Evolutionary conservation across 768 basidiomycete species (phyloP).

Genomic region (Crassisporium funariophilum): DNA sequence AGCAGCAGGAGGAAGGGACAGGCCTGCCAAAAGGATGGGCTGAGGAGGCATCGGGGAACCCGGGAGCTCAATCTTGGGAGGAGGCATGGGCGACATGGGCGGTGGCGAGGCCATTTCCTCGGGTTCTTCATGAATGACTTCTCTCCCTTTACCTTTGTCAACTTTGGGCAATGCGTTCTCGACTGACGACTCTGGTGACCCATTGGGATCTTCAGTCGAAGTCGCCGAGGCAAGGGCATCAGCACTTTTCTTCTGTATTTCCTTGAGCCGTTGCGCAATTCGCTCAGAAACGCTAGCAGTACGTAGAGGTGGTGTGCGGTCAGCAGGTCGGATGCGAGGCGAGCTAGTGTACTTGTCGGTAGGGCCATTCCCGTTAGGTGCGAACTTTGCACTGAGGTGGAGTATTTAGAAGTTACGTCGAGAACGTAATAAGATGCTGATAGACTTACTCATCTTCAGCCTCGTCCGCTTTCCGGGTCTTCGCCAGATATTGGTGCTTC

Average conservation of each 20-base stretch:
- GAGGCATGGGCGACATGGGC: conserved; percentile 61
- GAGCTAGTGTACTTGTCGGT: conserved; percentile 84
- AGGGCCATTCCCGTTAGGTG: conserved; percentile 60
- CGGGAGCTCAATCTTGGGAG: conserved; percentile 43
- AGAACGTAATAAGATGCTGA: conserved; percentile 13
- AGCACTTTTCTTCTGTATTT: conserved; percentile 65
- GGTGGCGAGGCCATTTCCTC: conserved; percentile 54
- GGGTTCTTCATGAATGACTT: conserved; percentile 28
- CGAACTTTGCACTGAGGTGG: conserved; percentile 75
- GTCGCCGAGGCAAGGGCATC: conserved; percentile 35
- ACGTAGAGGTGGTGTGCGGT: conserved; percentile 59
- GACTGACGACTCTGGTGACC: conserved; percentile 29
- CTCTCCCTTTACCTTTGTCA: conserved; percentile 86
- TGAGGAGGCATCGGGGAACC: conserved; percentile 39
- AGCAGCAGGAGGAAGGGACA: conserved; percentile 63
- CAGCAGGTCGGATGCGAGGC: conserved; percentile 63
- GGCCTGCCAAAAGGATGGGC: conserved; percentile 74
- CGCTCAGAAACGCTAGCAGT: conserved; percentile 86
- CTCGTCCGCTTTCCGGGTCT: conserved; percentile 85
- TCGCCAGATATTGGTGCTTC: conserved; percentile 75
- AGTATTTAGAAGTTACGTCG: conserved; percentile 12
- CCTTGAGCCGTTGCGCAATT: conserved; percentile 79
- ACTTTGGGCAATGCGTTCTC: conserved; percentile 51
- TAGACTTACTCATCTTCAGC: conserved; percentile 87
- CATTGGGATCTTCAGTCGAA: conserved; percentile 32